phyloP scores from a whole-genome alignment of 1,284 basidiomycete species.

The Dichomitus squalens region DNA sequence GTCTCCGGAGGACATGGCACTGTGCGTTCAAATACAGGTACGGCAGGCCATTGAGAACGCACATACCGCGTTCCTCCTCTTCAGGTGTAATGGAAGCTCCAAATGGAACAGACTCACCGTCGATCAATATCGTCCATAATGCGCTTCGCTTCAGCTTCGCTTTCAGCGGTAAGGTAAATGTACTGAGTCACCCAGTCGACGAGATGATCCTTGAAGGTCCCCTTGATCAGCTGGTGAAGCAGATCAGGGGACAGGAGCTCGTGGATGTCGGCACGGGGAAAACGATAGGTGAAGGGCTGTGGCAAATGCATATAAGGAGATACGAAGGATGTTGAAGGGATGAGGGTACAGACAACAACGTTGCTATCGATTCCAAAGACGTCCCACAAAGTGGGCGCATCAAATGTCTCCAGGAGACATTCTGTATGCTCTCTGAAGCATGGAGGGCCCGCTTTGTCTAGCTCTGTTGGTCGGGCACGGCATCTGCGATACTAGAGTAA shows the following conservation, averaged over 20 bases:
- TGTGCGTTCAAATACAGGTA: slow-evolving; percentile 4
- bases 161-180: not conserved
- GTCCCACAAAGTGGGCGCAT: too few species aligned
- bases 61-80: not conserved
- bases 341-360: slow-evolving; percentile 8
- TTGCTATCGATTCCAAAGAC: slow-evolving; percentile 20
- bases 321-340: too few species aligned
- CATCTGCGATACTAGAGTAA: too few species aligned
- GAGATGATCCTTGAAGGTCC: slow-evolving; percentile 20
- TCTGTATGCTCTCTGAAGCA: too few species aligned
- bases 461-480: too few species aligned
- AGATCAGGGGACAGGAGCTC: slow-evolving; percentile 2
- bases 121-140: slow-evolving; percentile 24
- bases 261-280: slow-evolving; percentile 10
- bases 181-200: slow-evolving; percentile 11
- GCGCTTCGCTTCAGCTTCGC: not conserved
- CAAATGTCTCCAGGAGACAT: too few species aligned
- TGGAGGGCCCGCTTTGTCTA: too few species aligned
- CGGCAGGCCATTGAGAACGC: slow-evolving; percentile 1
- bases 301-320: not conserved
- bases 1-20: slow-evolving; percentile 4
- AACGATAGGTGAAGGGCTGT: slow-evolving; percentile 7
- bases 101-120: too few species aligned
- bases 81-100: too few species aligned
- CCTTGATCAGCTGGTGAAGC: slow-evolving; percentile 8